Percentiles rank a stretch among this genome's conserved stretches.
These are phyloP conservation scores for Cercospora sp. DNA, from an alignment of 2,329 filamentous ascomycete species.

Conservation along the genomic window DNA sequence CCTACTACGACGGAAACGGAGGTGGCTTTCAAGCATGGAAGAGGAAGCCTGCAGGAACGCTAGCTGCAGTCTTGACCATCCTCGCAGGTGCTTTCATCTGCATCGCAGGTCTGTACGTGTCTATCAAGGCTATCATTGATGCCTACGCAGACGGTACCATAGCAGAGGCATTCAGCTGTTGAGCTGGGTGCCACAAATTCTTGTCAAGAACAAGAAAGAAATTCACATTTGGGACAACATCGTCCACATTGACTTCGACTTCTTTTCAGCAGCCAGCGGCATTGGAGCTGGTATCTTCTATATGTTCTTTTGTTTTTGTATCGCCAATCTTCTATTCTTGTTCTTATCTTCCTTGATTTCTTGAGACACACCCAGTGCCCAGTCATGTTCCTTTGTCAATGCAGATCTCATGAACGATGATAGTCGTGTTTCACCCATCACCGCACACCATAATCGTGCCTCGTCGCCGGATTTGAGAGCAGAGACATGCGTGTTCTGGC, in stretches of 20 bases:
- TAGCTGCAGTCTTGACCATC: conserved; percentile 44
- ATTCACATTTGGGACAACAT: not conserved
- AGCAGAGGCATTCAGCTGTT: conserved; percentile 36
- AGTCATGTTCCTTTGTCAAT: not conserved
- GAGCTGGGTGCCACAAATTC: not conserved
- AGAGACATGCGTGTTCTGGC: not conserved
- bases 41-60: conserved; percentile 15
- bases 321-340: not conserved
- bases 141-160: conserved; percentile 35
- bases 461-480: not conserved
- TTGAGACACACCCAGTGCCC: not conserved
- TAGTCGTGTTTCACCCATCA: not conserved
- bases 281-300: not conserved
- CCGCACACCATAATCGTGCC: not conserved
- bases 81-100: conserved; percentile 52
- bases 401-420: not conserved
- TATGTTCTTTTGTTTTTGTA: not conserved
- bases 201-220: not conserved
- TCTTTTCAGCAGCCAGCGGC: not conserved
- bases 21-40: conserved; percentile 31
- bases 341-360: not conserved
- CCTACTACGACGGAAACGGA: conserved; percentile 42
- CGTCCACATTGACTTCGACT: not conserved
- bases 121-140: conserved; percentile 42
- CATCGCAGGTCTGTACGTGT: conserved; percentile 51